phyloP scores from a whole-genome alignment of 192 early-diverging fungal species.

The Dimargaris xerosporica region DNA sequence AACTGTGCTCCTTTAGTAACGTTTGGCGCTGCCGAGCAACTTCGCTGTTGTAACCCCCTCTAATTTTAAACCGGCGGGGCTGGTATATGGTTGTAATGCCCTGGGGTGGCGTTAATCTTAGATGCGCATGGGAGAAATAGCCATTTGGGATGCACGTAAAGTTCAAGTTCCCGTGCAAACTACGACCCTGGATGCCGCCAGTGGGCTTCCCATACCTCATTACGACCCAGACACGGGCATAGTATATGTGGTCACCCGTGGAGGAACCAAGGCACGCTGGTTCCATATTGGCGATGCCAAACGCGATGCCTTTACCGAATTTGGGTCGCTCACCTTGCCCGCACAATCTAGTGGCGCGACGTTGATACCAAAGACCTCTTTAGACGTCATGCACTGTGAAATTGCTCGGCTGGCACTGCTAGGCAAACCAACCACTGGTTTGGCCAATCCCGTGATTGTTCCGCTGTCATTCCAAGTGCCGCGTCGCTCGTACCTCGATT shows the following conservation, averaged over 20 bases:
- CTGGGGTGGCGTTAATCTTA: constrained; percentile 13
- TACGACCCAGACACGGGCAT: constrained; percentile 71
- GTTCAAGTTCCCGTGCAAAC: constrained; percentile 39
- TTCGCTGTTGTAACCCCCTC: no score
- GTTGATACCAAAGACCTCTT: constrained; percentile 46
- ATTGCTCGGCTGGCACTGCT: constrained; percentile 37
- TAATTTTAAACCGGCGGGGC: no score
- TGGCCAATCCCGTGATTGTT: constrained; percentile 44
- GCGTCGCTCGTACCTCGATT: constrained; percentile 57
- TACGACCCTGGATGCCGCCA: constrained; percentile 45
- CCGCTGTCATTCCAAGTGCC: constrained; percentile 56
- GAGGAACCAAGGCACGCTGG: constrained; percentile 54
- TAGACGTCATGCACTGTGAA: constrained; percentile 62
- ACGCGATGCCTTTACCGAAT: constrained; percentile 17
- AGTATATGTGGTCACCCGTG: constrained; percentile 52
- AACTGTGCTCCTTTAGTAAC: no score
- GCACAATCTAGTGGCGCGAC: constrained; percentile 34
- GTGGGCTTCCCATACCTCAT: constrained; percentile 52
- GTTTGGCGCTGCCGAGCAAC: no score
- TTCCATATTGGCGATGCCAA: constrained; percentile 35
- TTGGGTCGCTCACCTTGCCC: constrained; percentile 19
- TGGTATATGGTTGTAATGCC: no score
- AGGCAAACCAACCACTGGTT: constrained; percentile 13
- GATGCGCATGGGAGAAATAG: constrained; percentile 47
- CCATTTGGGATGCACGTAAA: constrained; percentile 61